phyloP scores from a whole-genome alignment of 306 rosid species.

The Rosa chinensis region DNA sequence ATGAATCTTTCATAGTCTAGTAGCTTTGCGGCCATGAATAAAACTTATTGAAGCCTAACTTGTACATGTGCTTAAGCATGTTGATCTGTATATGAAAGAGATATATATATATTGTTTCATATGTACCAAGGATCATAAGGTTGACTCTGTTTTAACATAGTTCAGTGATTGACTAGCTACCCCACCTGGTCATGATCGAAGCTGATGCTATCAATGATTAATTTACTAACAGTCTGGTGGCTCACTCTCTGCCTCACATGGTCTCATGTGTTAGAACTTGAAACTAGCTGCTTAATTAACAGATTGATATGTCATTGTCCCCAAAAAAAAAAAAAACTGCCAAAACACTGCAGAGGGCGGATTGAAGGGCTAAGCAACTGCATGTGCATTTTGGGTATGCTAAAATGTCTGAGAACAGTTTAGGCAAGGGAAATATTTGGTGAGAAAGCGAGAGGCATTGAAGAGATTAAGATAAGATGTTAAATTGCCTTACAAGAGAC shows the following conservation, averaged over 20 bases:
- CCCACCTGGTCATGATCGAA: neutral
- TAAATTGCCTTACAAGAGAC: neutral
- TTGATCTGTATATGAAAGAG: neutral
- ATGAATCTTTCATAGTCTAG: neutral
- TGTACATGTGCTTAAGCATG: neutral
- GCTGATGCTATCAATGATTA: neutral
- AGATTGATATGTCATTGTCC: neutral
- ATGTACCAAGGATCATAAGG: neutral
- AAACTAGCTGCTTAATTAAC: neutral
- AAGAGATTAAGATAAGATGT: neutral
- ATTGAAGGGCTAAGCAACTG: neutral
- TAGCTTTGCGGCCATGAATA: neutral
- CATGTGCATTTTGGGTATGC: neutral
- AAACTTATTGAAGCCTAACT: neutral
- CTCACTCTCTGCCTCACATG: constrained; percentile 7
- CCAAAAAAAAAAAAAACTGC: neutral
- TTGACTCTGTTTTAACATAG: neutral
- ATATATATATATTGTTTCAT: neutral
- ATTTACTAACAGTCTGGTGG: neutral
- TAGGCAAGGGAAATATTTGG: neutral
- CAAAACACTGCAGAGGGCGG: neutral
- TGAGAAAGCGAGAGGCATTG: neutral
- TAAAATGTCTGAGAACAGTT: neutral
- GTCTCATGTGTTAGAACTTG: constrained; percentile 1
- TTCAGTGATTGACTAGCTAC: neutral